A percentile compares a stretch with the other conserved stretches of the same genome.
phyloP scores from a whole-genome alignment of 306 rosid species.

The Castanea crenata region DNA sequence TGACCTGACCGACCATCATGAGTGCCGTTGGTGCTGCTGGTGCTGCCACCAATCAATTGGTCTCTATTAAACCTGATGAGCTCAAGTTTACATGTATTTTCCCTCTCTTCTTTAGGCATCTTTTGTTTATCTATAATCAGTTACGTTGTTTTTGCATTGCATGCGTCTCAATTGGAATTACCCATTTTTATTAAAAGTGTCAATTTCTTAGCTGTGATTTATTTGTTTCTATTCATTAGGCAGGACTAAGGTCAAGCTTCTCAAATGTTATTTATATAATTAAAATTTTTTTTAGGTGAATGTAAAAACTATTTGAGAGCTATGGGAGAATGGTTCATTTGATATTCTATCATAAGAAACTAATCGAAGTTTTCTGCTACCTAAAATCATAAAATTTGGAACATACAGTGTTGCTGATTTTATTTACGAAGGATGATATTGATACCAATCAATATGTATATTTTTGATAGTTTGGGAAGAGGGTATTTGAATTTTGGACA shows the following conservation, averaged over 20 bases:
- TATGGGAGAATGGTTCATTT: too few relatives aligned
- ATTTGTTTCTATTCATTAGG: neutral
- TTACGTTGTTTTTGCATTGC: neutral
- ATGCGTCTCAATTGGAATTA: neutral
- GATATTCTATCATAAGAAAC: too few relatives aligned
- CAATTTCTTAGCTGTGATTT: neutral
- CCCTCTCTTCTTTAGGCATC: neutral
- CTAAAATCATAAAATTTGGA: too few relatives aligned
- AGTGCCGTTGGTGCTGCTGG: slow-evolving; percentile 30
- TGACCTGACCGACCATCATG: slow-evolving; percentile 48
- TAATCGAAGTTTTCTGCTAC: too few relatives aligned
- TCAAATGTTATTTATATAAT: neutral
- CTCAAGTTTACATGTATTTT: slow-evolving; percentile 73
- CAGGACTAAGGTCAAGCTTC: neutral
- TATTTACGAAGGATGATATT: too few relatives aligned
- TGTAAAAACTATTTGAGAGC: too few relatives aligned
- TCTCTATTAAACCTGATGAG: slow-evolving; percentile 74
- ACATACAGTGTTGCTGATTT: too few relatives aligned
- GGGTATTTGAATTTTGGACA: too few relatives aligned
- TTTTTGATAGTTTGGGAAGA: too few relatives aligned
- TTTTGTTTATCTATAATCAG: neutral
- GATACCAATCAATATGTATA: too few relatives aligned
- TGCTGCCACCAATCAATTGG: slow-evolving; percentile 26
- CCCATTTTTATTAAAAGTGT: neutral
- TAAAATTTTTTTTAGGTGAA: too few relatives aligned